Evolutionary conservation across 768 basidiomycete genomes (phyloP), one percentile per base, ranked within the genome.

Genomic region (Naganishia randhawae): DNA sequence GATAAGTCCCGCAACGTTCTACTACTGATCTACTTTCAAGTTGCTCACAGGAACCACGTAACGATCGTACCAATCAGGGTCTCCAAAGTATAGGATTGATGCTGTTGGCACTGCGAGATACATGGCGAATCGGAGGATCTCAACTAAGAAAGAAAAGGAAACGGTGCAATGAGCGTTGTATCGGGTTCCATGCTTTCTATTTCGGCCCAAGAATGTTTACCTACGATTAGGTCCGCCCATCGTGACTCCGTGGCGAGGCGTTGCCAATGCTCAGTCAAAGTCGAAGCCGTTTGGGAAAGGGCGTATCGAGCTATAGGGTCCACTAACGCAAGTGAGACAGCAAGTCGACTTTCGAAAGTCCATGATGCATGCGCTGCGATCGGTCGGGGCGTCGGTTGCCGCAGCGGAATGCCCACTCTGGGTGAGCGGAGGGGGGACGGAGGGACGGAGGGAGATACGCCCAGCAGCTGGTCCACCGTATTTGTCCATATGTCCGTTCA

Each of bases 221-320:
- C 42, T 19, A 69, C 68, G 50, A 55, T 65, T 69, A 0, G 68
- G 61, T 53, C 68, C 68, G 25, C 55, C 68, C 68, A 69, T 69
- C 48, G 32, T 67, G 45, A 5, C 42, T 6, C n/a, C 19, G 1
- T 1, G 19, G n/a, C 14, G 19, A 48, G 13, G 11, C 7, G n/a
- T n/a, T n/a, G n/a, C n/a, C n/a, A 22, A 22, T 48, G 25, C 11
- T 42, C 45, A 48, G n/a, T 48, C 19, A 22, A n/a, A 22, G 19
- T 48, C n/a, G n/a, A 48, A 22, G 45, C n/a, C n/a, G n/a, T n/a
- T n/a, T n/a, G n/a, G n/a, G n/a, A n/a, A n/a, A n/a, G n/a, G n/a
- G n/a, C n/a, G n/a, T n/a, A n/a, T n/a, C n/a, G n/a, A n/a, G n/a
- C n/a, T n/a, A n/a, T n/a, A n/a, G n/a, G n/a, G n/a, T n/a, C n/a